Percentiles rank a stretch among this genome's conserved stretches.
phyloP scores from a whole-genome alignment of 352 stramenopile species.

The Vaucheria bursata region DNA sequence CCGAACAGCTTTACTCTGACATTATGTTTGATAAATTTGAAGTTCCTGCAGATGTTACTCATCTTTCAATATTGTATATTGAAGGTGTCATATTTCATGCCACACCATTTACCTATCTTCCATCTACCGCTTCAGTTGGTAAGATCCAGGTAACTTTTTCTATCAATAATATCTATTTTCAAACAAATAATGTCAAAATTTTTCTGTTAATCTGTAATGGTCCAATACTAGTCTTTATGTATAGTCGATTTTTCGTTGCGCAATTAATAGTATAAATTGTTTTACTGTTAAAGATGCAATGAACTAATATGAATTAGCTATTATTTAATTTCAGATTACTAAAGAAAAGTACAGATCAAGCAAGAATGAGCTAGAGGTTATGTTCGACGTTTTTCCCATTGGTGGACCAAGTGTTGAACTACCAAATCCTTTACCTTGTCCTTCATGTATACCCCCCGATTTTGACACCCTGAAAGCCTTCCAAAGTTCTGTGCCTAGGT shows the following conservation, averaged over 20 bases:
- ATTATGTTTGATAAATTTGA: constrained; percentile 45
- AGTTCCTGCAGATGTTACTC: constrained; percentile 26
- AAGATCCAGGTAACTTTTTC: constrained; percentile 16
- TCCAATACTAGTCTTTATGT: too few relatives aligned
- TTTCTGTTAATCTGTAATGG: too few relatives aligned
- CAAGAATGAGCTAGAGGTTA: constrained; percentile 43
- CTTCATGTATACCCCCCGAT: constrained; percentile 17
- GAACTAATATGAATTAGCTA: too few relatives aligned
- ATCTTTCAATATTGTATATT: constrained; percentile 45
- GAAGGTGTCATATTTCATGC: constrained; percentile 33
- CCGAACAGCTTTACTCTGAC: constrained; percentile 28
- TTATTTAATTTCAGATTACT: background rate
- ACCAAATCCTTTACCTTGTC: background rate
- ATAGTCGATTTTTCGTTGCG: too few relatives aligned
- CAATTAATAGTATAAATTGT: too few relatives aligned
- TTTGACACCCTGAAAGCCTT: constrained; percentile 18
- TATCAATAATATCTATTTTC: too few relatives aligned
- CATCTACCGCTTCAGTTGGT: constrained; percentile 33
- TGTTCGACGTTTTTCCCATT: constrained; percentile 38
- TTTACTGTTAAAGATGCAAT: too few relatives aligned
- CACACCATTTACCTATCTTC: constrained; percentile 29
- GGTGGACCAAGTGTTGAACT: background rate
- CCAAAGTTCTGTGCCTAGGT: constrained; percentile 12
- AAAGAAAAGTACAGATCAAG: constrained; percentile 38
- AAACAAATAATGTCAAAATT: too few relatives aligned